Conservation (phyloP, 2,329 filamentous ascomycete species). For the Penicillium griseofulvum region DNA sequence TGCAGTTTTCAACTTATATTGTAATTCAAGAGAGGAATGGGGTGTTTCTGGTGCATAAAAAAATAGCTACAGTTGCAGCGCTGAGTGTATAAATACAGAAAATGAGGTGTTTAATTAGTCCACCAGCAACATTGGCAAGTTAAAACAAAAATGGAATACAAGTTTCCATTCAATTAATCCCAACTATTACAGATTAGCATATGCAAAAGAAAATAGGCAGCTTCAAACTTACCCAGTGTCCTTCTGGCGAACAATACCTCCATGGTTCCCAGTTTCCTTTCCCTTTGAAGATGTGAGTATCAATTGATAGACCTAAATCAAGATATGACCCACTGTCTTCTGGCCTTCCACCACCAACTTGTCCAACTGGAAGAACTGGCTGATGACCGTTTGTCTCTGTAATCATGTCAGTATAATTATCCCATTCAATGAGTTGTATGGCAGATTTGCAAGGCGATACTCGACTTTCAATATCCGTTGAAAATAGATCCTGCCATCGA, state of each 20-base stretch:
- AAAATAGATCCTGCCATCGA: not conserved
- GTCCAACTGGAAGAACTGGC: constrained; percentile 91
- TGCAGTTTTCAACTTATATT: not conserved
- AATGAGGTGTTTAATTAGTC: constrained; percentile 8
- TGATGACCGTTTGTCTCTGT: constrained; percentile 91
- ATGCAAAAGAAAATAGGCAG: not conserved
- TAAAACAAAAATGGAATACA: constrained; percentile 11
- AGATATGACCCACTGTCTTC: constrained; percentile 60
- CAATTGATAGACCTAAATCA: not conserved
- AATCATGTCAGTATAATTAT: constrained; percentile 35
- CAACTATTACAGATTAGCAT: constrained; percentile 24
- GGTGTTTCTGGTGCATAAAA: constrained; percentile 9
- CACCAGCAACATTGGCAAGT: constrained; percentile 3
- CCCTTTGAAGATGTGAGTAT: constrained; percentile 22
- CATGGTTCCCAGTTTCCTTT: constrained; percentile 59
- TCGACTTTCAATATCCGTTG: not conserved
- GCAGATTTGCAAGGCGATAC: not conserved
- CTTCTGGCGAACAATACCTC: constrained; percentile 71
- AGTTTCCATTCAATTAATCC: constrained; percentile 24
- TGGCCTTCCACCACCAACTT: constrained; percentile 87
- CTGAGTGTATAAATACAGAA: constrained; percentile 26
- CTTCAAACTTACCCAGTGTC: constrained; percentile 64
- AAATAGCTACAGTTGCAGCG: constrained; percentile 14
- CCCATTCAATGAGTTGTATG: not conserved
- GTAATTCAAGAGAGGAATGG: constrained; percentile 3